Evolutionary conservation across 129 eudicot species (phyloP), one percentile per base, ranked within the genome.

Genomic region (Mikania micrantha): DNA sequence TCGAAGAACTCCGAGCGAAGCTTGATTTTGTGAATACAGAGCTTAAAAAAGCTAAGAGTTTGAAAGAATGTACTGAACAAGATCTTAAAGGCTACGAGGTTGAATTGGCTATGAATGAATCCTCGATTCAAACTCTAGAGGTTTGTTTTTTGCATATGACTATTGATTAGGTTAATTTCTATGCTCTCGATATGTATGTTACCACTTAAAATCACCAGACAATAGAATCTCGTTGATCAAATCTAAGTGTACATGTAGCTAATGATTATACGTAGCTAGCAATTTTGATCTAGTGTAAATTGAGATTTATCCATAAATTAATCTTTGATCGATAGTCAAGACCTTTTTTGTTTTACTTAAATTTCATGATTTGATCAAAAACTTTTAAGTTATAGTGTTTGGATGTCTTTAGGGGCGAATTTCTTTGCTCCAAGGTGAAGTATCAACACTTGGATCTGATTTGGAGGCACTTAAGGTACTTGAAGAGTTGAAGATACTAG

Each of bases 1-100:
- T 84, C 48, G 77, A 84, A 17, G 80, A 84, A 77, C 91, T 87
- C 1, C 74, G 66, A 47, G 80, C 71, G 38, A 79, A 84, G 66
- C 73, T 84, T 20, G 83, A 69, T 5, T 70, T 73, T 17, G 82
- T 76, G 36, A 82, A 80, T 69, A 64, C 35, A 32, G 83, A 84
- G 66, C 91, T 84, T 7, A 85, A 84, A 50, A 83, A 78, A 20
- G 77, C 84, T 11, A 90, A 85, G 73, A 74, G 80, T 28, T 59
- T 69, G 25, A 87, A 85, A 62, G 95, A 87, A 60, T 72, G 56
- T 25, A 67, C 79, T 15, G 97, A 83, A 63, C 92, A 85, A 64
- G 88, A 85, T 77, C 69, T 91, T 35, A 85, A 81, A 75, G 95
- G 95, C 74, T 80, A 47, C 38, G 97, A 90, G 68, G 91, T 91